Base-by-base conservation (phyloP, 306 rosid genomes). In the Morella rubra region DNA sequence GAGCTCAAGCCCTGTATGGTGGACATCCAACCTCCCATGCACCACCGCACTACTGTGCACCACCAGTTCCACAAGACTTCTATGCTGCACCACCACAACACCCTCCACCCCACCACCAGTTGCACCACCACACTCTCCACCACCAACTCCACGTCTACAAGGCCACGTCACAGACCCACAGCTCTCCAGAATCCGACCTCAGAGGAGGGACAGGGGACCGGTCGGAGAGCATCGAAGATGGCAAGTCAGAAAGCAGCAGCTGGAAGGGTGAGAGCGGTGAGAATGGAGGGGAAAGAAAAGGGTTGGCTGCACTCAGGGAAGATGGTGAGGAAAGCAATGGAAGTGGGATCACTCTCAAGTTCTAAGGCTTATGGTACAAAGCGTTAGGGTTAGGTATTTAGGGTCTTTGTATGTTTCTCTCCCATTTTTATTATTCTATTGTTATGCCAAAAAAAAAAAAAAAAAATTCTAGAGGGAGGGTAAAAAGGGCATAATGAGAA, bases 251-350 rank as follows among this genome's bases (percentile, higher is more conserved):
- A 22, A 92, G 98, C 78, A 85, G 93, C 70, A 96, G 99, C 93
- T 96, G 98, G 98, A 96, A 90, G 74, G 98, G 85, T 0, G 99
- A 93, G 80, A 96, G 97, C 62, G 90, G 91, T 8, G 97, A 93
- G 49, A 87, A 86, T 32, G 93, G 86, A 12, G 90, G 84, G 32
- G 91, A 87, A 69, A 83, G 88, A 27, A 91, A 88, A 73, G 90
- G 90, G 40, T 44, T 95, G 72, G 81, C 74, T n/a, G 84, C 84
- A 0, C 77, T 85, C 9, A 74, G 86, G 27, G 92, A 87, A 58
- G 82, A 83, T 6, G 85, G 88, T 3, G 93, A 83, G 54, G 91
- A 89, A 79, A 92, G 90, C 76, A 88, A 92, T 81, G 93, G 92
- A 69, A 90, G 92, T 84, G 92, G 91, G 62, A 91, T 91, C 80